Evolutionary conservation across 2,329 filamentous ascomycete species (phyloP), one percentile per base, ranked within the genome.

Genomic region (Fragosphaeria purpurea): DNA sequence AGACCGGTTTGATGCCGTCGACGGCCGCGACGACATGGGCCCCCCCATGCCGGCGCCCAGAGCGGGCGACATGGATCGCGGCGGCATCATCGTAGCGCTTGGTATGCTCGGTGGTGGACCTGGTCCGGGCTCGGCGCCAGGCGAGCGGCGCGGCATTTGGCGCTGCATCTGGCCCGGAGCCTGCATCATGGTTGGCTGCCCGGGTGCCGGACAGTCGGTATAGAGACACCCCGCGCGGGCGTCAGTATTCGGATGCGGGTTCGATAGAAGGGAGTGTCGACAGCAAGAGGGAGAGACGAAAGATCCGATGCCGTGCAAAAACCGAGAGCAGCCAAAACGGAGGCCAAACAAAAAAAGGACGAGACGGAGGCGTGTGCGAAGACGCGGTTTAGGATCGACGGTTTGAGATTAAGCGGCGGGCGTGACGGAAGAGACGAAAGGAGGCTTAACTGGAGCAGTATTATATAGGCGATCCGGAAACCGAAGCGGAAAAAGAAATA

Each of bases 1-100:
- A 4, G 83, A 81, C 62, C 82, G 80, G 52, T 69, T 74, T 6
- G 85, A 89, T 35, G 80, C 76, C 44, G 79, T 81, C 7, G 84
- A 86, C 34, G 76, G 73, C 53, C 85, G 80, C 53, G 79, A 71
- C 56, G 80, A 81, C 35, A 63, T 59, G 12, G 59, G 32, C 4
- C 42, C 59, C 22, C 59, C 59, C 7, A 39, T 38, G 64, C 60
- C 56, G 55, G 78, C 70, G 57, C 72, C 68, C 51, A 70, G 66
- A 51, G 69, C 75, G 37, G 83, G 82, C 47, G 82, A 84, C 61
- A 80, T 82, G 46, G 77, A 70, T 51, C 79, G 74, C 50, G 69
- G 64, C 50, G 76, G 73, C 56, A 79, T 69, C 64, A 70, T 76
- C 50, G 76, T 3, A 22, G 22, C 22, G 22, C 22, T 22, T 22